These are phyloP conservation scores for Pittosporum tobira DNA, from an alignment of 129 eudicot genomes.

Conservation along the genomic window DNA sequence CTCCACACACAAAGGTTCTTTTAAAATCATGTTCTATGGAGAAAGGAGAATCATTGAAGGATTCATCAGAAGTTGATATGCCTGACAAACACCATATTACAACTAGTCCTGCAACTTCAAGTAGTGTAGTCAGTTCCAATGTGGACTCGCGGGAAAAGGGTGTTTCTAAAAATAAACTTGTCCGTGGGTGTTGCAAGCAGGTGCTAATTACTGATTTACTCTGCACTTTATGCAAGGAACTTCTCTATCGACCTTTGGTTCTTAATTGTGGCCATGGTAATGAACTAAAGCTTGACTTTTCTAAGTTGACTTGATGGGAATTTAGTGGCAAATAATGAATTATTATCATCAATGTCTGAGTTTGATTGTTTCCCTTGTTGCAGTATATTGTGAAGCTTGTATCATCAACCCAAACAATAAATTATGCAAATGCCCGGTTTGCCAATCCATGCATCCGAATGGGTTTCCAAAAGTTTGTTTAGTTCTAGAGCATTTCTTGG, in stretches of 20 bases:
- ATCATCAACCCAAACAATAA: conserved; percentile 20
- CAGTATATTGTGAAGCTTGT: conserved; percentile 58
- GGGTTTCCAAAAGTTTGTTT: conserved; percentile 52
- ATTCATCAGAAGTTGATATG: conserved; percentile 9
- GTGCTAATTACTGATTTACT: conserved; percentile 27
- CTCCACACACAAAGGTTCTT: background rate
- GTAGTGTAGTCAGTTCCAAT: conserved; percentile 11
- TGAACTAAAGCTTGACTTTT: conserved; percentile 1
- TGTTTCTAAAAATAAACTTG: conserved; percentile 11
- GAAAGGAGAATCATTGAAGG: conserved; percentile 13
- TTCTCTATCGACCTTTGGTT: conserved; percentile 45
- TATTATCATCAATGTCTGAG: background rate
- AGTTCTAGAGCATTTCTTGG: conserved; percentile 44
- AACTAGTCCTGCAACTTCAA: conserved; percentile 18
- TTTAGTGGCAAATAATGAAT: background rate
- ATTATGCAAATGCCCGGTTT: conserved; percentile 35
- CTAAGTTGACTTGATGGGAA: background rate
- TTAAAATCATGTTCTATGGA: conserved; percentile 9
- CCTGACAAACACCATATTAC: conserved; percentile 15
- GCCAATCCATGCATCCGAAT: conserved; percentile 45
- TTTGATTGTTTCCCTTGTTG: conserved; percentile 3
- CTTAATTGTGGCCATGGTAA: conserved; percentile 71
- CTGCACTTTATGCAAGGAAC: conserved; percentile 42
- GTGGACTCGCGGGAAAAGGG: conserved; percentile 9
- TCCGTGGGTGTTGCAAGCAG: conserved; percentile 17